phyloP scores from a whole-genome alignment of 129 eudicot species.

The Scalesia atractyloides region DNA sequence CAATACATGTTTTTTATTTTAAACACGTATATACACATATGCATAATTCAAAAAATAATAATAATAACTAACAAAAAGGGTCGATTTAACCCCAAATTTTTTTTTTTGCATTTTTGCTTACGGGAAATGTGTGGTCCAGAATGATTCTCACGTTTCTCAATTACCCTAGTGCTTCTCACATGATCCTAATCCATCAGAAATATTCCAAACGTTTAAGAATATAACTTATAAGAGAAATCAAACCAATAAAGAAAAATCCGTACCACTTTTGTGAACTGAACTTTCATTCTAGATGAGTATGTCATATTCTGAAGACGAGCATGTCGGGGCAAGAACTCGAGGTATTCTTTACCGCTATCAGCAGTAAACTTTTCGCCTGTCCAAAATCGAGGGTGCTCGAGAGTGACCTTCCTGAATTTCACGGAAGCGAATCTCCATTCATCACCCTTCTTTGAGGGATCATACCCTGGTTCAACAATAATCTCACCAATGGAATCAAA shows the following conservation, averaged over 20 bases:
- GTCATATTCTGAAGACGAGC: constrained; percentile 90
- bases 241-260: neutral
- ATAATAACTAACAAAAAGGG: too few species aligned
- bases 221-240: neutral
- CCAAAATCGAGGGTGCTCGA: constrained; percentile 70
- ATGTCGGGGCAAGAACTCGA: constrained; percentile 70
- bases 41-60: too few species aligned
- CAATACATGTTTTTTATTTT: too few species aligned
- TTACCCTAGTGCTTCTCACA: too few species aligned
- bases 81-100: too few species aligned
- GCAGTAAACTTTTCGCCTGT: constrained; percentile 51
- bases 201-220: too few species aligned
- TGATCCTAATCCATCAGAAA: too few species aligned
- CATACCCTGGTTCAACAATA: constrained; percentile 69
- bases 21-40: too few species aligned
- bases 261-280: constrained; percentile 20
- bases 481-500: constrained; percentile 78
- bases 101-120: too few species aligned
- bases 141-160: too few species aligned
- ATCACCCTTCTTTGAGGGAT: constrained; percentile 81
- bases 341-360: constrained; percentile 48
- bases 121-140: too few species aligned
- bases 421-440: constrained; percentile 75
- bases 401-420: constrained; percentile 66
- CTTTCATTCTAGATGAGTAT: constrained; percentile 58